phyloP scores from a whole-genome alignment of 768 basidiomycete species.

The Guyanaporus albipodus region DNA sequence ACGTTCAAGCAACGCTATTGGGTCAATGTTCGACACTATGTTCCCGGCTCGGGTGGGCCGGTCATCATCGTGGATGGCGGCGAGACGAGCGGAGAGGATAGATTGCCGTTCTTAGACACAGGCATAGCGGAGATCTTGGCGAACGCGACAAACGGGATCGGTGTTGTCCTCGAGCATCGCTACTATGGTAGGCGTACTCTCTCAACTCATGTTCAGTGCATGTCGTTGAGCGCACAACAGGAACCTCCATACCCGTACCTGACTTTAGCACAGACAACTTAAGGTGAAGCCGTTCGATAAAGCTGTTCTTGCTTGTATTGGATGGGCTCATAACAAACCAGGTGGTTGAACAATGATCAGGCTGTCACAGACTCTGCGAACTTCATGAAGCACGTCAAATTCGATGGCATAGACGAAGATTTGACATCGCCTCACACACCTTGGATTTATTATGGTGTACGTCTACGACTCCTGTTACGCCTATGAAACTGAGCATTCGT shows the following conservation, averaged over 20 bases:
- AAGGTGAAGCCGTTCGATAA: conserved; percentile 40
- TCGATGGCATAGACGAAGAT: conserved; percentile 65
- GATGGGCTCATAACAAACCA: conserved; percentile 25
- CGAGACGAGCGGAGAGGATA: conserved; percentile 80
- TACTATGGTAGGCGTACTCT: conserved; percentile 60
- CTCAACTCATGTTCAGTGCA: neutral
- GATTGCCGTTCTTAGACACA: conserved; percentile 52
- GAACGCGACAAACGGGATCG: conserved; percentile 81
- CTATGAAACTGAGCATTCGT: conserved; percentile 1
- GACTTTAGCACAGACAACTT: conserved; percentile 82
- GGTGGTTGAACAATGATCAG: conserved; percentile 89
- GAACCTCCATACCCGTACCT: conserved; percentile 67
- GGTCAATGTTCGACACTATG: conserved; percentile 82
- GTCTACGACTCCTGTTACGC: conserved; percentile 14
- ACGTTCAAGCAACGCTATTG: conserved; percentile 91
- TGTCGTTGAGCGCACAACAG: conserved; percentile 32
- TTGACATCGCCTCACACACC: conserved; percentile 69
- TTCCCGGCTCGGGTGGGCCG: conserved; percentile 65
- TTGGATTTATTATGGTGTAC: conserved; percentile 92
- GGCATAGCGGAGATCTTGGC: conserved; percentile 87
- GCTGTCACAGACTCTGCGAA: conserved; percentile 87
- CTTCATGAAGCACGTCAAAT: conserved; percentile 81
- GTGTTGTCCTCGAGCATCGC: conserved; percentile 89
- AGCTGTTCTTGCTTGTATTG: neutral
- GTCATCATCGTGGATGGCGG: conserved; percentile 92